phyloP scores from a whole-genome alignment of 73 alveolate genomes.

The Tetrahymena elliotti region DNA sequence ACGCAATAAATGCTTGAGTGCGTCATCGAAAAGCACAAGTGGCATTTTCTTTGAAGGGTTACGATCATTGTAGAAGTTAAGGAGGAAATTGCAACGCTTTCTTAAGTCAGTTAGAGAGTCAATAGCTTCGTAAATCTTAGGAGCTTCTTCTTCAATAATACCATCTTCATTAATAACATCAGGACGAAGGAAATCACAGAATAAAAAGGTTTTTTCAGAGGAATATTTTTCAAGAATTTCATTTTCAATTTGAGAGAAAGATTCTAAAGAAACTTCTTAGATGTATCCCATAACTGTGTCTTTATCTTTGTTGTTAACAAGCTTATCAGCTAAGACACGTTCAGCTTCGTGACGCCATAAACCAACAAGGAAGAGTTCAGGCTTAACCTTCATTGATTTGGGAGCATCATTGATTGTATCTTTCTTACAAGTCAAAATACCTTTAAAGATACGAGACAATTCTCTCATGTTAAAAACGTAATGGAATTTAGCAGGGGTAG shows the following conservation, averaged over 20 bases:
- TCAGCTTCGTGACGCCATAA: constrained; percentile 99
- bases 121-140: constrained; percentile 95
- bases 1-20: constrained; percentile 95
- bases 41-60: constrained; percentile 94
- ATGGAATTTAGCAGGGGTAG: constrained; percentile 99
- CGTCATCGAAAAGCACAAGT: constrained; percentile 99
- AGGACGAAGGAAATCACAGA: constrained; percentile 88
- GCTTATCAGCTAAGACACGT: constrained; percentile 99
- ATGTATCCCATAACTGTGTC: constrained; percentile 79
- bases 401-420: constrained; percentile 79
- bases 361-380: constrained; percentile 92
- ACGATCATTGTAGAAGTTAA: constrained; percentile 86
- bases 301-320: constrained; percentile 91
- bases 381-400: constrained; percentile 75
- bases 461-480: constrained; percentile 99
- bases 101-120: constrained; percentile 85
- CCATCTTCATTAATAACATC: constrained; percentile 90
- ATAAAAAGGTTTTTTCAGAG: constrained; percentile 54
- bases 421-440: constrained; percentile 75
- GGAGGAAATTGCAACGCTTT: constrained; percentile 67
- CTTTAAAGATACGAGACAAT: constrained; percentile 98
- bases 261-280: constrained; percentile 61
- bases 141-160: constrained; percentile 82
- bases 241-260: constrained; percentile 12
- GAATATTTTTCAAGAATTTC: constrained; percentile 37